Conservation (phyloP, 768 basidiomycete species). For the Boletus vermiculosoides region DNA sequence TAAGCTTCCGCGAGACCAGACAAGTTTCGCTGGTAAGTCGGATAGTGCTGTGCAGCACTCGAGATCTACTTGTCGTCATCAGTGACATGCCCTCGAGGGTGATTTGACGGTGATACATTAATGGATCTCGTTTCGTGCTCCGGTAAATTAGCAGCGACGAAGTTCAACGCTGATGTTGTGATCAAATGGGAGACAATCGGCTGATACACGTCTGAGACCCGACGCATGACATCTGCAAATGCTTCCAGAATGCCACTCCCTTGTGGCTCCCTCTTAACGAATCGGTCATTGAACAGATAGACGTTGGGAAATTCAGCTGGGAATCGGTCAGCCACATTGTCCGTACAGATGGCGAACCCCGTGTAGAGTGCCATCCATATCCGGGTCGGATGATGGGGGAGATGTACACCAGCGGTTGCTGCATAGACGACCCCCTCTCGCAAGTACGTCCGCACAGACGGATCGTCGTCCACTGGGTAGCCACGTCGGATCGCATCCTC, state of each 20-base stretch:
- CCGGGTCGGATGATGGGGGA: not conserved
- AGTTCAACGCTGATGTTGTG: conserved; percentile 35
- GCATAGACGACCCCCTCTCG: conserved; percentile 30
- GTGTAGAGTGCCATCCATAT: not conserved
- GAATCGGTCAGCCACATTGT: conserved; percentile 34
- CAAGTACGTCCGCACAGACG: conserved; percentile 29
- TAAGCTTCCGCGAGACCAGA: conserved; percentile 38
- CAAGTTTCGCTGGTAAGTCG: conserved; percentile 25
- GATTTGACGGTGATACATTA: conserved; percentile 15
- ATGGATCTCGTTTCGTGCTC: conserved; percentile 33
- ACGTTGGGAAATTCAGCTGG: conserved; percentile 5
- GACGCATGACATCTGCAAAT: not conserved
- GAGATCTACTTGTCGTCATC: conserved; percentile 13
- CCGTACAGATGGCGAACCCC: conserved; percentile 28
- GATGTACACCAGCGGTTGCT: not conserved
- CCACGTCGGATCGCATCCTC: conserved; percentile 23
- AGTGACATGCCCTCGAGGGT: not conserved
- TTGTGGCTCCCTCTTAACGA: conserved; percentile 30
- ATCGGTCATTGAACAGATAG: not conserved
- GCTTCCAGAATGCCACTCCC: not conserved
- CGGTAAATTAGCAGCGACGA: conserved; percentile 33
- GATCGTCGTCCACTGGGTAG: conserved; percentile 24
- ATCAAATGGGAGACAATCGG: conserved; percentile 36
- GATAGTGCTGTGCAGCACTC: conserved; percentile 24
- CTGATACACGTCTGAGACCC: not conserved